Percentiles rank a stretch among this genome's conserved stretches.
phyloP scores from a whole-genome alignment of 2,329 filamentous ascomycete species.

The Didymella keratinophila region DNA sequence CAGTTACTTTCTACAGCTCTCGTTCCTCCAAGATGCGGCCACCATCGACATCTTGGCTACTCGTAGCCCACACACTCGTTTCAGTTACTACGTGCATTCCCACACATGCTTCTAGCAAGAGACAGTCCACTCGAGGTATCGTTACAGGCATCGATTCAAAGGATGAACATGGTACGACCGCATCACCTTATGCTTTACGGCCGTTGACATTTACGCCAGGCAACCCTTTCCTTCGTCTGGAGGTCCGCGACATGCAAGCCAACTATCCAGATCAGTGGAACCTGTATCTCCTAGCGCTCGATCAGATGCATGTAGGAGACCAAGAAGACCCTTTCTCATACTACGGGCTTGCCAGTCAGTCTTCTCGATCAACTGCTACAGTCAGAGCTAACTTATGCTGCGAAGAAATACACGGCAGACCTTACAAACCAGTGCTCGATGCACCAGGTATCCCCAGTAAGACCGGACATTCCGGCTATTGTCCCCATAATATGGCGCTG shows the following conservation, averaged over 20 bases:
- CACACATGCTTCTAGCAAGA: background rate
- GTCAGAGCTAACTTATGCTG: too few relatives aligned
- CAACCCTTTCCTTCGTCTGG: slow-evolving; percentile 59
- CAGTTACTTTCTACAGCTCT: background rate
- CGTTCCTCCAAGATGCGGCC: slow-evolving; percentile 19
- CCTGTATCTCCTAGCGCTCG: slow-evolving; percentile 76
- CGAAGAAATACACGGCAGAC: slow-evolving; percentile 46
- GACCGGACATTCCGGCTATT: slow-evolving; percentile 66
- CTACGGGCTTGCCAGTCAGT: slow-evolving; percentile 76
- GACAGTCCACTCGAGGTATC: slow-evolving; percentile 20
- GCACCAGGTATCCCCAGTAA: slow-evolving; percentile 46
- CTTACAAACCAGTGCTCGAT: slow-evolving; percentile 48
- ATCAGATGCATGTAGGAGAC: slow-evolving; percentile 71
- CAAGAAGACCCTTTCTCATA: slow-evolving; percentile 73
- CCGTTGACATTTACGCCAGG: slow-evolving; percentile 30
- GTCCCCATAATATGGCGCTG: slow-evolving; percentile 76
- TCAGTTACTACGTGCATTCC: slow-evolving; percentile 21
- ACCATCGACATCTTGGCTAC: background rate
- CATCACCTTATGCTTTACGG: background rate
- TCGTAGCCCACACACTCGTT: slow-evolving; percentile 14
- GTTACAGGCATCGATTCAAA: slow-evolving; percentile 32
- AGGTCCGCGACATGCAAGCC: slow-evolving; percentile 70
- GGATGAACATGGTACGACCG: slow-evolving; percentile 27
- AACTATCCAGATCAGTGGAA: slow-evolving; percentile 72
- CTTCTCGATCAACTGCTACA: accelerated